phyloP scores from a whole-genome alignment of 176 grass and related monocot genomes.

The Cenchrus americanus region DNA sequence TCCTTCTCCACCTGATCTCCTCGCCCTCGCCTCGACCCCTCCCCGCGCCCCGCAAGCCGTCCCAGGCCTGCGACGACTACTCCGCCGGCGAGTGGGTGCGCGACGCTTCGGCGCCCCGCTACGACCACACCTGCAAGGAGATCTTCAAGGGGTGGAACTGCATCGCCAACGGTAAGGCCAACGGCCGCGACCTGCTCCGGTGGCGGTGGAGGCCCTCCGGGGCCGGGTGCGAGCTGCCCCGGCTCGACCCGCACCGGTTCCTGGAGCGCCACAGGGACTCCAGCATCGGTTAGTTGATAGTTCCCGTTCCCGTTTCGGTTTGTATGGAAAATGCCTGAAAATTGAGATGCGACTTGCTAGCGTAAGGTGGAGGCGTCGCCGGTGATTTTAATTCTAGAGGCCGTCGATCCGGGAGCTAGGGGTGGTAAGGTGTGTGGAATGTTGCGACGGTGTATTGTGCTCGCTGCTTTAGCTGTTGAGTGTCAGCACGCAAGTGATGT shows the following conservation, averaged over 20 bases:
- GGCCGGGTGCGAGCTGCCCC: constrained; percentile 51
- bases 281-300: constrained; percentile 60
- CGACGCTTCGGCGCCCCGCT: constrained; percentile 46
- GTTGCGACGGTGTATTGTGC: not conserved
- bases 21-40: not conserved
- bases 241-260: constrained; percentile 61
- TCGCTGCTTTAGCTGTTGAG: not conserved
- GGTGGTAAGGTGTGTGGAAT: not conserved
- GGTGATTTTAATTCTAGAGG: not conserved
- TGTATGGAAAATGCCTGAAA: not conserved
- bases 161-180: constrained; percentile 68
- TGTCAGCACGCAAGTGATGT: not conserved
- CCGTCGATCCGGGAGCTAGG: not conserved
- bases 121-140: constrained; percentile 81
- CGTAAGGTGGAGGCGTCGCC: not conserved
- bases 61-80: constrained; percentile 61
- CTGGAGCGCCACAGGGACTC: constrained; percentile 60
- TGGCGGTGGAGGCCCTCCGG: constrained; percentile 70
- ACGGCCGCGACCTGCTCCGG: constrained; percentile 54
- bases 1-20: constrained; percentile 22
- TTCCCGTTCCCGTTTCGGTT: not conserved
- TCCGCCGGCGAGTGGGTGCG: constrained; percentile 66
- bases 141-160: constrained; percentile 98
- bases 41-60: constrained; percentile 13
- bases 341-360: not conserved